Conservation (phyloP, 73 alveolate species). For the Uronychia binucleata region DNA sequence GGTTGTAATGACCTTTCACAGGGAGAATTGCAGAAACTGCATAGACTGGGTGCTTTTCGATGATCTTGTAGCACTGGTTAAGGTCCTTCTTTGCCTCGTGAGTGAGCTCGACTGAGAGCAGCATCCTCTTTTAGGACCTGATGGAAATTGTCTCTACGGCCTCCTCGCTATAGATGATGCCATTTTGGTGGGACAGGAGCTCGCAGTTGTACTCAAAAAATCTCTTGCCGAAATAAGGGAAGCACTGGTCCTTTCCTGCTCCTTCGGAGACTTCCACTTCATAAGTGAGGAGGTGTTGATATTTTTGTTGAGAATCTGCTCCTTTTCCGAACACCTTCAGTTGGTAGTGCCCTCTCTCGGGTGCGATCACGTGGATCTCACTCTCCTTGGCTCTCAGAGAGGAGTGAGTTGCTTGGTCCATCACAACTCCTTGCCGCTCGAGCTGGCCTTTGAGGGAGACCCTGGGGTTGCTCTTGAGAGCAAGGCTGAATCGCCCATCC, state of each 20-base stretch:
- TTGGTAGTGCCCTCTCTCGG: neutral
- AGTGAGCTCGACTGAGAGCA: constrained; percentile 1
- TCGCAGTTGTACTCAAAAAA: neutral
- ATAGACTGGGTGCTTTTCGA: neutral
- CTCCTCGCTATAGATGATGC: neutral
- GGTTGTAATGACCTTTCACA: neutral
- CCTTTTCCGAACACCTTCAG: neutral
- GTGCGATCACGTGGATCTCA: neutral
- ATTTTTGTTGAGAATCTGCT: neutral
- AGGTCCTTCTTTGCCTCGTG: neutral
- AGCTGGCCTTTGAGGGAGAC: neutral
- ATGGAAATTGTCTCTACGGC: neutral
- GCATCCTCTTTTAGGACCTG: neutral
- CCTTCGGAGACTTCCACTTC: neutral
- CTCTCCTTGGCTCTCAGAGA: neutral
- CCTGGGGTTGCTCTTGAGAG: neutral
- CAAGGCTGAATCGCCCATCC: neutral
- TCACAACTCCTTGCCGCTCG: neutral
- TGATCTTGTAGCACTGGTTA: neutral
- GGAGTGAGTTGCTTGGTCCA: neutral
- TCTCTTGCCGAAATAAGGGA: neutral
- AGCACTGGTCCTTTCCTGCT: neutral
- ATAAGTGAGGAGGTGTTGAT: neutral
- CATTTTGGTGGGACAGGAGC: neutral
- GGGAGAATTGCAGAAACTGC: neutral